Evolutionary conservation across 208 protist genomes (phyloP).

Genomic region (Acanthamoeba culbertsoni): DNA sequence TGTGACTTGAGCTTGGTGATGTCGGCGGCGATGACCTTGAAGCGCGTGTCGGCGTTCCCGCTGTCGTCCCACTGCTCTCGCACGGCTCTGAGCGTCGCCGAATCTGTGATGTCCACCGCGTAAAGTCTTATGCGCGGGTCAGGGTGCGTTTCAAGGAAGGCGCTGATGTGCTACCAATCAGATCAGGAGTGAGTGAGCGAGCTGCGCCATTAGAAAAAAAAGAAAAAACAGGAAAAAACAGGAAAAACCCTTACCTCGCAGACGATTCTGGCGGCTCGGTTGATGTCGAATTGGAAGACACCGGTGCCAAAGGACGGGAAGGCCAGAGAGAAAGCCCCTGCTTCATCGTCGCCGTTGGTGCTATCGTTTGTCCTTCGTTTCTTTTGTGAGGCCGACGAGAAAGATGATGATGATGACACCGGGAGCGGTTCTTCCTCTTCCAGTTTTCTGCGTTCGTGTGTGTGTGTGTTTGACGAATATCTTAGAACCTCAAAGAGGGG

Average conservation of each 20-base stretch:
- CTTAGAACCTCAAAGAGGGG: too few relatives aligned
- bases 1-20: neutral
- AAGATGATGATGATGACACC: too few relatives aligned
- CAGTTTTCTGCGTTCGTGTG: neutral
- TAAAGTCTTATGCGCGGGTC: neutral
- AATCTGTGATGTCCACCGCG: neutral
- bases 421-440: neutral
- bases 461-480: neutral
- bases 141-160: neutral
- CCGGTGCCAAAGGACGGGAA: conserved; percentile 24
- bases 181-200: too few relatives aligned
- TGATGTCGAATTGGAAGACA: conserved; percentile 8
- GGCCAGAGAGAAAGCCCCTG: neutral
- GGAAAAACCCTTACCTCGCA: too few relatives aligned
- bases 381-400: too few relatives aligned
- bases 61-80: neutral
- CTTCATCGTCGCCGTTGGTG: neutral
- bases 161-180: neutral
- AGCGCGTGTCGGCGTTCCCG: neutral
- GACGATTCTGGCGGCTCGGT: neutral
- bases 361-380: neutral
- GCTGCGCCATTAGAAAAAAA: too few relatives aligned
- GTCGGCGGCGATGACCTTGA: neutral
- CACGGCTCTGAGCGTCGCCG: neutral
- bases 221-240: neutral